Percentiles rank a stretch among this genome's conserved stretches.
Evolutionary conservation across 2,329 filamentous ascomycete species (phyloP).

Genomic region (Stemphylium beticola): DNA sequence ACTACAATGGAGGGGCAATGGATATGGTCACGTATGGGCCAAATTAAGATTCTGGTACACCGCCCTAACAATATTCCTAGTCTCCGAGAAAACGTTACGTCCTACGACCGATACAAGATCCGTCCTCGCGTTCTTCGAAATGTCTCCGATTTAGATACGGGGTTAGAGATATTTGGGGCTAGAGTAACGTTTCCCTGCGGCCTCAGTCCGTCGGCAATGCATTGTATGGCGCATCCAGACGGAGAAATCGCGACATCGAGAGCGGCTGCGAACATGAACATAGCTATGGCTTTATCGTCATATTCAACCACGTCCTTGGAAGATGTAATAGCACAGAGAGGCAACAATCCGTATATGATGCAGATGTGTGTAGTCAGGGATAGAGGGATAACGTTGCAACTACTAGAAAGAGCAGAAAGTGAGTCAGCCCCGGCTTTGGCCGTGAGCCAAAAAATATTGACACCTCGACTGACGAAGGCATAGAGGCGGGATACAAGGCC

Average conservation of each 20-base stretch:
- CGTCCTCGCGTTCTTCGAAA: constrained; percentile 43
- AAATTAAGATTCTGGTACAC: neutral
- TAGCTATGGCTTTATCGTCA: constrained; percentile 70
- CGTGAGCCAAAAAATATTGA: neutral
- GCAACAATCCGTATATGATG: constrained; percentile 53
- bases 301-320: constrained; percentile 62
- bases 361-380: constrained; percentile 63
- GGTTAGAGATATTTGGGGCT: constrained; percentile 38
- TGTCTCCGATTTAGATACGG: constrained; percentile 33
- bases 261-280: constrained; percentile 63
- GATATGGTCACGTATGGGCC: constrained; percentile 19
- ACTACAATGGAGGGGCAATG: constrained; percentile 38
- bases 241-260: constrained; percentile 66
- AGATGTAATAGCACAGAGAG: constrained; percentile 62
- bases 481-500: constrained; percentile 53
- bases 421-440: neutral
- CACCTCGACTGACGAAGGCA: neutral
- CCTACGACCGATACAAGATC: constrained; percentile 43
- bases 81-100: constrained; percentile 39
- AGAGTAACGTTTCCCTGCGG: constrained; percentile 47
- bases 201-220: constrained; percentile 66
- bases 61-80: neutral
- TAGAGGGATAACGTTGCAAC: constrained; percentile 49
- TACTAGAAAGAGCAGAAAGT: constrained; percentile 51
- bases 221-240: constrained; percentile 68